Evolutionary conservation across 1,139 yeast species (phyloP), one percentile per base, ranked within the genome.

Genomic region (Pichia sp.): DNA sequence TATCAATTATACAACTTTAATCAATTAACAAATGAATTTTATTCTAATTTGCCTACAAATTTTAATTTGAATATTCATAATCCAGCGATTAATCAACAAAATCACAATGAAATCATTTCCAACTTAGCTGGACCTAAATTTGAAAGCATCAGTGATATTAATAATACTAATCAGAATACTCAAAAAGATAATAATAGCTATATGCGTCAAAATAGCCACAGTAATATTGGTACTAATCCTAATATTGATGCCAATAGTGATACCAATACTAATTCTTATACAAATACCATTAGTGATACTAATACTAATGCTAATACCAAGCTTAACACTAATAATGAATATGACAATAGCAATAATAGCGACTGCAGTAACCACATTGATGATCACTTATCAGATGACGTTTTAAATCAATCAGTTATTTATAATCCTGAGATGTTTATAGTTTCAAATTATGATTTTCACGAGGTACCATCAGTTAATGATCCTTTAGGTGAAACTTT

Each of bases 371-470:
- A 14, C 36, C 6, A n/a, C 19, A 34, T n/a, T 36, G 19, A 18
- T 19, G 25, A 36, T 36, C 25, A 18, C 10, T 36, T 18, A 25
- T 25, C 6, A 36, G 3, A 36, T 11, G 10, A 36, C 4, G 10
- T 11, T 19, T 36, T 16, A 19, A 36, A 36, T 19, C 22, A 13
- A 18, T 36, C 16, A 11, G 3, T 9, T 25, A 41, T 41, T 4
- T 41, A 27, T 27, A n/a, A 5, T 2, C 49, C 48, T 4, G 46
- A 46, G 10, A 6, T 9, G 4, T 46, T 28, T 27, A n/a, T 18
- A 6, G 19, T 29, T 10, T 43, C 25, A 43, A 30, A 33, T 39
- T 50, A 45, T 30, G 52, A 50, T 39, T 46, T 50, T 9, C 22
- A 43, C n/a, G 36, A 36, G 6, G 8, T 36, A 14, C 18, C 31